Base-by-base conservation (phyloP, 768 basidiomycete genomes). In the Lactarius indigo region DNA sequence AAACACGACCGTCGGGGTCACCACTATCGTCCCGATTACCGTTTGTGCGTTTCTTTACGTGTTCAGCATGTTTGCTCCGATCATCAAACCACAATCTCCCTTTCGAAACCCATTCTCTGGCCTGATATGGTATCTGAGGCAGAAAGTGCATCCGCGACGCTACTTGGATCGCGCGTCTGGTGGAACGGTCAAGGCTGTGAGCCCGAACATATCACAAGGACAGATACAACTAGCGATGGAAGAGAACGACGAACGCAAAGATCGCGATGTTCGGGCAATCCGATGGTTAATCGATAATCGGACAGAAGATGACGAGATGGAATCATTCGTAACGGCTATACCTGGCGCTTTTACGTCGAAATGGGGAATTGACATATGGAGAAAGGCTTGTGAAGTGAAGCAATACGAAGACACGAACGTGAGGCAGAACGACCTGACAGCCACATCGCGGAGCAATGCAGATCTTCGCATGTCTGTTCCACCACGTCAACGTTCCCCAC, bases 21-120 rank as follows among this genome's bases (percentile, higher is more conserved):
- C 59, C 5, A 57, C 64, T 0, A 42, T 65, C 3, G 26, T 64
- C 4, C 61, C 68, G 7, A 63, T 71, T 9, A n/a, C 54, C 23
- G 10, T 56, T 30, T 68, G 66, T n/a, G 61, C 47, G 8, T 6
- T 54, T 0, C 23, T 66, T 30, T 73, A 71, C 42, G 9, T 68
- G 30, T 67, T 61, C 44, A 63, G 42, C 56, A 57, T 56, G 15
- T 20, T 67, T 57, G 50, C 57, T 26, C 61, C 65, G 3, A 41
- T 59, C 15, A 23, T 63, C n/a, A 41, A 63, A 1, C 61, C 61
- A 1, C 60, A 67, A 42, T 67, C 61, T 5, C 61, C 61, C n/a
- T 67, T 63, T 33, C 61, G 59, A 28, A 57, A 39, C 28, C 57
- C 65, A 28, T 35, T 59, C 12, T 58, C 65, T 23, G 61, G 56